Conservation (phyloP, 495 filamentous ascomycete species). For the Aspergillus carlsbadensis region DNA sequence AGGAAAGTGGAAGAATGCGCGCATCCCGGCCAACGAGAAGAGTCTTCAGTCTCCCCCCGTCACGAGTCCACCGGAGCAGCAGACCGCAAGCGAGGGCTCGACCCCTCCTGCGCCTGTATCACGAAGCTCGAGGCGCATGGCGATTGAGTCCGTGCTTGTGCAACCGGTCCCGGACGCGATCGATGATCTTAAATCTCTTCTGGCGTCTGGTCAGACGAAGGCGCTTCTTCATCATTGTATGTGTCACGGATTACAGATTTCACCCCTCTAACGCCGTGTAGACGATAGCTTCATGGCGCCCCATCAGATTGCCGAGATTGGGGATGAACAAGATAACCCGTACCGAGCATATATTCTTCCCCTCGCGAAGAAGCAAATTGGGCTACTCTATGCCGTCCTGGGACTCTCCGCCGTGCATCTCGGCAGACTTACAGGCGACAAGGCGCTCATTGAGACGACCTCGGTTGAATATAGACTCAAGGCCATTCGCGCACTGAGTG, state of each 20-base stretch:
- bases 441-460: constrained; percentile 25
- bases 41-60: not conserved
- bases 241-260: not conserved
- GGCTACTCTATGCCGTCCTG: constrained; percentile 35
- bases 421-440: constrained; percentile 26
- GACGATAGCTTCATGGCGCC: constrained; percentile 38
- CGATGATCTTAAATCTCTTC: constrained; percentile 3
- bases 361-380: constrained; percentile 35
- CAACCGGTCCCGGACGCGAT: not conserved
- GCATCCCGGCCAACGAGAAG: constrained; percentile 11
- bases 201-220: constrained; percentile 12
- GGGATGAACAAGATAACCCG: constrained; percentile 28
- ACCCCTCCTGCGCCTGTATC: not conserved
- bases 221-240: constrained; percentile 31
- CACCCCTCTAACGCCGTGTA: constrained; percentile 15
- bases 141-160: not conserved
- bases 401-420: constrained; percentile 37
- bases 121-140: constrained; percentile 1
- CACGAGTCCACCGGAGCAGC: not conserved
- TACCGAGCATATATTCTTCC: constrained; percentile 38
- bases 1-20: constrained; percentile 36
- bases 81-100: not conserved
- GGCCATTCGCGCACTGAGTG: constrained; percentile 33
- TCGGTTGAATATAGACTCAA: constrained; percentile 38
- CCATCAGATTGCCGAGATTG: constrained; percentile 35